Base-by-base conservation (phyloP, 2,329 filamentous ascomycete species). In the Colletotrichum abscissum region DNA sequence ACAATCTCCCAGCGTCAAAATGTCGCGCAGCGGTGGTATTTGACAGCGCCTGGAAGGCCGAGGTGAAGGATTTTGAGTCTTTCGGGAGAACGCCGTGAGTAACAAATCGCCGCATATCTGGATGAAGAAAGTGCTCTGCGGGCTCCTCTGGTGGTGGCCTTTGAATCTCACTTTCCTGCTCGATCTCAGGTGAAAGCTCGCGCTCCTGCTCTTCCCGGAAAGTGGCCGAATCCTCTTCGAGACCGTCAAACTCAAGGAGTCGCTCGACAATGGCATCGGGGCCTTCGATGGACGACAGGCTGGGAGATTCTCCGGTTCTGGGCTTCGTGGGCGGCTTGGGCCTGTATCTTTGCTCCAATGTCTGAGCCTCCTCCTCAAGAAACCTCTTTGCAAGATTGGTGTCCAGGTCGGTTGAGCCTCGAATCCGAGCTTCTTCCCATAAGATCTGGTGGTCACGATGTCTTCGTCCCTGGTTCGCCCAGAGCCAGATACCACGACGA, bases 191-290 rank as follows among this genome's bases (percentile, higher is more conserved):
- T 24, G 22, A 24, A 24, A 24, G 22, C 22, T 24, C 22, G 22
- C 22, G 22, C 22, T 24, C 22, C 75, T 94, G 91, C 69, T 94
- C 92, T 76, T 94, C 91, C 3, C 89, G 82, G 0, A 93, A 80
- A 0, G 81, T 80, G 0, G 83, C 81, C 0, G 82, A 77, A 1
- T 79, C 75, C 30, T 84, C 76, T 2, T 80, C 75, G 0, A 75
- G 52, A 3, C 79, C 74, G 0, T 78, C 78, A 66, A 86, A 84
- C 11, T 85, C 78, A 1, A 73, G 60, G 69, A 85, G 87, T 33
- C 82, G 82, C 4, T 74, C 6, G 11, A 57, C 67, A 11, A 69
- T 63, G n/a, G 9, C 5, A 24, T 66, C 69, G 8, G 22, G 6
- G 49, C 30, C 26, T 54, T 30, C 16, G 52, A 7, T 11, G 19